These are phyloP conservation scores for Pleurostoma richardsiae DNA, from an alignment of 2,329 filamentous ascomycete species.

Conservation along the genomic window DNA sequence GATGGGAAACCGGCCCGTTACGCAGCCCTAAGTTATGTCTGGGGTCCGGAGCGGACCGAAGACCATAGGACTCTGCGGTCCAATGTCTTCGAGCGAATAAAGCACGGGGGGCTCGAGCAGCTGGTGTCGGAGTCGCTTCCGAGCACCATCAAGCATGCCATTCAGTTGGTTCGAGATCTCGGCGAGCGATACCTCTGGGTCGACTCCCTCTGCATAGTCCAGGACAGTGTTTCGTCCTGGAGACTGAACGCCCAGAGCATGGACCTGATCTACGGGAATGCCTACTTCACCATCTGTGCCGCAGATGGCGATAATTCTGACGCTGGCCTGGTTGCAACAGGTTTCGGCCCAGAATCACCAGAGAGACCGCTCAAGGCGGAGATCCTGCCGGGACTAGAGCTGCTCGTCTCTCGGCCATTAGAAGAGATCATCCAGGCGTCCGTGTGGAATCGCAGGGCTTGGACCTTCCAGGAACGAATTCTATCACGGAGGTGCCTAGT, in stretches of 20 bases:
- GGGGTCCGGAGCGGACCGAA: background rate
- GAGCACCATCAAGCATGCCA: background rate
- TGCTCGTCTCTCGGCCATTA: conserved; percentile 14
- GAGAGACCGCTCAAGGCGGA: conserved; percentile 3
- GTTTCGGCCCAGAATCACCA: too few relatives aligned
- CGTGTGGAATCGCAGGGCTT: conserved; percentile 27
- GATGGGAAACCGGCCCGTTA: background rate
- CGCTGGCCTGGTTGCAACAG: conserved; percentile 1
- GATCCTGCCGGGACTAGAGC: conserved; percentile 9
- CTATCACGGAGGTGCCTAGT: conserved; percentile 27
- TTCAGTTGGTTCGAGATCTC: background rate
- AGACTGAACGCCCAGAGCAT: conserved; percentile 20
- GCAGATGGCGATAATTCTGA: conserved; percentile 16
- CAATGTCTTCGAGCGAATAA: background rate
- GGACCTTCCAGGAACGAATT: conserved; percentile 32
- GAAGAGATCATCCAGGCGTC: conserved; percentile 16
- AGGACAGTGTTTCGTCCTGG: conserved; percentile 12
- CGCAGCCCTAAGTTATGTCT: background rate
- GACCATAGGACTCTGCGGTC: background rate
- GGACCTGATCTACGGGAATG: conserved; percentile 24
- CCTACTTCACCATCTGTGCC: conserved; percentile 25
- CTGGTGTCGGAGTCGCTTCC: background rate
- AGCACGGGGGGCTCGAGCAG: too few relatives aligned
- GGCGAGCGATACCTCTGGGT: background rate
- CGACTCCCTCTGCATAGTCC: conserved; percentile 1